A percentile compares a stretch with the other conserved stretches of the same genome.
Evolutionary conservation across 768 basidiomycete species (phyloP).

Genomic region (Boletus subparvulus): DNA sequence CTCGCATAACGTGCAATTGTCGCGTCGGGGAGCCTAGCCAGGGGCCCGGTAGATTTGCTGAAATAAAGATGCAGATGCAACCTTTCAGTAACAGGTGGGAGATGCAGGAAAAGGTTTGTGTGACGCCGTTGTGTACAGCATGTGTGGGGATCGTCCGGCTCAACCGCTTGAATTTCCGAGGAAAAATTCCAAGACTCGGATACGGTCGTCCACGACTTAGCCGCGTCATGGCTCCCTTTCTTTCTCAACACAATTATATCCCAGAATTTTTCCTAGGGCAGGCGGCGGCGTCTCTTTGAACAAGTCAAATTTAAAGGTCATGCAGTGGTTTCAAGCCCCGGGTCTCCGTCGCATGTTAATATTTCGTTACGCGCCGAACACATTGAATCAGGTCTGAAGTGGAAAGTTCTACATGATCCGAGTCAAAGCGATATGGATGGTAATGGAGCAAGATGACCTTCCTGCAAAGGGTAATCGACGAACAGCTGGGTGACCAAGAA

Average conservation of each 20-base stretch:
- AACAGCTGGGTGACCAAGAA: conserved; percentile 1
- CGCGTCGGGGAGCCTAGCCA: neutral
- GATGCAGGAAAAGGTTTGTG: neutral
- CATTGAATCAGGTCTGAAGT: neutral
- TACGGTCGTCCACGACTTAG: neutral
- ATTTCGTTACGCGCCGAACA: conserved; percentile 1
- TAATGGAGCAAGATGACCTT: neutral
- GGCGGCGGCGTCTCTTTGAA: neutral
- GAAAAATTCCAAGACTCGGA: neutral
- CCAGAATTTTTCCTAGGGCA: neutral
- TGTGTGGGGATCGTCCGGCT: neutral
- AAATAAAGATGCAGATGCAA: neutral
- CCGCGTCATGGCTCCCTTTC: neutral
- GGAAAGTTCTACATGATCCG: neutral
- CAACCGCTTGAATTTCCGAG: neutral
- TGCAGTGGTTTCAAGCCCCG: neutral
- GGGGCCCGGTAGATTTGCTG: neutral
- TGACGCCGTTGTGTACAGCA: neutral
- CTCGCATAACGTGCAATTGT: neutral
- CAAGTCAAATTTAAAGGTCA: neutral
- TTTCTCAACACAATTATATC: conserved; percentile 1
- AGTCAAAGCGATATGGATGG: neutral
- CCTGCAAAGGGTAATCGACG: conserved; percentile 1
- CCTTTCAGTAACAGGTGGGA: neutral
- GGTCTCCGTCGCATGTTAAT: neutral